These are phyloP conservation scores for Taxawa tesnikishii DNA, from an alignment of 2,329 filamentous ascomycete genomes.

Conservation along the genomic window DNA sequence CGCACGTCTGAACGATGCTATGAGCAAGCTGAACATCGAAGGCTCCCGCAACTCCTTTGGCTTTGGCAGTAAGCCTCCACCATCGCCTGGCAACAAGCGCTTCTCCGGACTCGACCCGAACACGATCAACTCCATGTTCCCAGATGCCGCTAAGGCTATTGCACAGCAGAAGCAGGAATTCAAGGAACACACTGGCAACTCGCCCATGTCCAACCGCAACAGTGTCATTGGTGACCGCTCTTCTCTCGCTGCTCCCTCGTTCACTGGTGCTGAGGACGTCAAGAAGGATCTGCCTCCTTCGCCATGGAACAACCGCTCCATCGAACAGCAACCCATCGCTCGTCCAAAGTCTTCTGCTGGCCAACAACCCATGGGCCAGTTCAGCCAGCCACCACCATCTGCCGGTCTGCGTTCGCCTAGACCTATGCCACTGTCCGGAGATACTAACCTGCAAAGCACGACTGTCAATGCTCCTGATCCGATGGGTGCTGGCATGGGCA, in stretches of 20 bases:
- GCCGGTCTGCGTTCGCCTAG: constrained; percentile 72
- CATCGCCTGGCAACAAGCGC: constrained; percentile 69
- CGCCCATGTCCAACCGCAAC: constrained; percentile 84
- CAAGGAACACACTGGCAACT: constrained; percentile 84
- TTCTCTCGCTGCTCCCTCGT: constrained; percentile 62
- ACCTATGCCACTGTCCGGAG: constrained; percentile 52
- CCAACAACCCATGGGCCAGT: constrained; percentile 75
- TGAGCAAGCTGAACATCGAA: constrained; percentile 87
- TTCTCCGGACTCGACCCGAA: constrained; percentile 89
- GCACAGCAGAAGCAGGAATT: constrained; percentile 97
- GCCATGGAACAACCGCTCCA: constrained; percentile 55
- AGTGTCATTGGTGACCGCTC: constrained; percentile 68
- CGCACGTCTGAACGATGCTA: constrained; percentile 86
- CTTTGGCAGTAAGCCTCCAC: constrained; percentile 51
- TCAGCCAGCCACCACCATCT: constrained; percentile 68
- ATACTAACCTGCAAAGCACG: constrained; percentile 67
- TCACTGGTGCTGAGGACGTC: constrained; percentile 56
- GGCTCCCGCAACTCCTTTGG: constrained; percentile 76
- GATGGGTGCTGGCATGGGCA: constrained; percentile 53
- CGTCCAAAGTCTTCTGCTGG: constrained; percentile 70
- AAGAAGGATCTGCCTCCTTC: constrained; percentile 56
- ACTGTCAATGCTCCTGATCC: constrained; percentile 65
- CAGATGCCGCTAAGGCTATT: constrained; percentile 95
- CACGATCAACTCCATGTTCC: constrained; percentile 98
- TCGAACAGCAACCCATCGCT: constrained; percentile 43